phyloP scores from a whole-genome alignment of 2,329 filamentous ascomycete species.

The Teratosphaeriaceae sp. region DNA sequence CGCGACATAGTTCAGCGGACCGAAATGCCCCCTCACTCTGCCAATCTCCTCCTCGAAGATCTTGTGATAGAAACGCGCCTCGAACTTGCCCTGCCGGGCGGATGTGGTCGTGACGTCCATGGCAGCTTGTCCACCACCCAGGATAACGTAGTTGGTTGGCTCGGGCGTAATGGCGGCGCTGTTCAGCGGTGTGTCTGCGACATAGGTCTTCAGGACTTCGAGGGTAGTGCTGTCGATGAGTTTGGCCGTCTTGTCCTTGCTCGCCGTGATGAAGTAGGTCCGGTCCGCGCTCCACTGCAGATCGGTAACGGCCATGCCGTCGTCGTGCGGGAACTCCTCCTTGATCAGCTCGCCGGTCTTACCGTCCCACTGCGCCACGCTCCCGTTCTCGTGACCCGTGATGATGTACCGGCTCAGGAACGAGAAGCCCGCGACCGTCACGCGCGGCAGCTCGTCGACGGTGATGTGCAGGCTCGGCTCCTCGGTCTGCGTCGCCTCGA shows the following conservation, averaged over 20 bases:
- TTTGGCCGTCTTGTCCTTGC: slow-evolving; percentile 97
- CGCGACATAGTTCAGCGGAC: slow-evolving; percentile 91
- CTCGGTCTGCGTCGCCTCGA: slow-evolving; percentile 73
- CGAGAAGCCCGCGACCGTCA: slow-evolving; percentile 95
- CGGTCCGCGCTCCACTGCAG: slow-evolving; percentile 91
- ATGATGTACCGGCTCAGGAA: slow-evolving; percentile 95
- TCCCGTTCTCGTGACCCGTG: slow-evolving; percentile 93
- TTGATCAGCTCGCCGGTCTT: slow-evolving; percentile 82
- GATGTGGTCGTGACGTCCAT: slow-evolving; percentile 98
- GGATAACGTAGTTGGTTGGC: slow-evolving; percentile 97
- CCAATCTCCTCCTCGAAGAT: slow-evolving; percentile 99
- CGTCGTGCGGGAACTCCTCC: slow-evolving; percentile 80
- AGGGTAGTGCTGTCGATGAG: slow-evolving; percentile 82
- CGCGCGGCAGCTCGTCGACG: slow-evolving; percentile 85
- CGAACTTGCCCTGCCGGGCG: slow-evolving; percentile 95
- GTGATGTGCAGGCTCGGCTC: slow-evolving; percentile 83
- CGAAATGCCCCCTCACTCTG: slow-evolving; percentile 94
- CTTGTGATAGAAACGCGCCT: slow-evolving; percentile 99
- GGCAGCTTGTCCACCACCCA: slow-evolving; percentile 95
- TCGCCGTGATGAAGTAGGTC: slow-evolving; percentile 97
- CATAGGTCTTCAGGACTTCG: slow-evolving; percentile 86
- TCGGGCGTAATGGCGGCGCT: slow-evolving; percentile 88
- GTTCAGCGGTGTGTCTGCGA: slow-evolving; percentile 91
- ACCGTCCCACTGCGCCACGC: slow-evolving; percentile 80
- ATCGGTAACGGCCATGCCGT: slow-evolving; percentile 76